A percentile compares a stretch with the other conserved stretches of the same genome.
Evolutionary conservation across 139 green algal species (phyloP).

Genomic region (Pseudopediastrum boryanum): DNA sequence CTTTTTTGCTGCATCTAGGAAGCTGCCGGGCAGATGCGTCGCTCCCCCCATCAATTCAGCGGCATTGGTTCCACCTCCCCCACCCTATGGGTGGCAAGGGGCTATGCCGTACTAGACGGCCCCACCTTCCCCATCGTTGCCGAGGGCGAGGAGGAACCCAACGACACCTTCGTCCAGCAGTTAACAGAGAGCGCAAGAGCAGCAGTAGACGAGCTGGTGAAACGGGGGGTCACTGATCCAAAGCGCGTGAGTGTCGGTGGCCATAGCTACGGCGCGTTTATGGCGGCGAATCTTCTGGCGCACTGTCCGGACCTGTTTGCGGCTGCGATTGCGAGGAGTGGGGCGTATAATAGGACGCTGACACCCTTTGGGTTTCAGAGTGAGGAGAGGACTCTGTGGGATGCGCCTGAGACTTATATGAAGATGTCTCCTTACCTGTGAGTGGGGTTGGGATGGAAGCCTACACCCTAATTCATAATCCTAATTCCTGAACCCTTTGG

Average conservation of each 20-base stretch:
- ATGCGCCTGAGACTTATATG: conserved; percentile 90
- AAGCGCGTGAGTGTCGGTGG: conserved; percentile 85
- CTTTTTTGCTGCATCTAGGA: too few relatives aligned
- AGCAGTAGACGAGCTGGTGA: conserved; percentile 65
- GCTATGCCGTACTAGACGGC: conserved; percentile 95
- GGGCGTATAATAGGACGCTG: conserved; percentile 93
- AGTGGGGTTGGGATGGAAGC: neutral
- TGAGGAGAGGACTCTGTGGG: conserved; percentile 96
- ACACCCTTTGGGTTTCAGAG: conserved; percentile 98
- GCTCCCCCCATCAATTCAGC: conserved; percentile 87
- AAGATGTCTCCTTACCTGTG: conserved; percentile 91
- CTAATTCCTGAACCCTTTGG: too few relatives aligned
- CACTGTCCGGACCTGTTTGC: conserved; percentile 90
- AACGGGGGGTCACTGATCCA: conserved; percentile 79
- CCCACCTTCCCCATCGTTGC: conserved; percentile 93
- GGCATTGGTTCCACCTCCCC: conserved; percentile 83
- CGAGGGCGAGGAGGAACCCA: conserved; percentile 85
- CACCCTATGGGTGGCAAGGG: conserved; percentile 87
- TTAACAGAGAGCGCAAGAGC: conserved; percentile 70
- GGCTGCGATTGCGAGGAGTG: conserved; percentile 78
- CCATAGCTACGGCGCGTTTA: conserved; percentile 89
- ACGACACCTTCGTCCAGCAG: conserved; percentile 98
- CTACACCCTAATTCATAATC: too few relatives aligned
- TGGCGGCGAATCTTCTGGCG: conserved; percentile 85
- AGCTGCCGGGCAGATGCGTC: conserved; percentile 90